Percentiles rank a stretch among this genome's conserved stretches.
These are phyloP conservation scores for Corymbia citriodora DNA, from an alignment of 441 rosid genomes.

Conservation along the genomic window DNA sequence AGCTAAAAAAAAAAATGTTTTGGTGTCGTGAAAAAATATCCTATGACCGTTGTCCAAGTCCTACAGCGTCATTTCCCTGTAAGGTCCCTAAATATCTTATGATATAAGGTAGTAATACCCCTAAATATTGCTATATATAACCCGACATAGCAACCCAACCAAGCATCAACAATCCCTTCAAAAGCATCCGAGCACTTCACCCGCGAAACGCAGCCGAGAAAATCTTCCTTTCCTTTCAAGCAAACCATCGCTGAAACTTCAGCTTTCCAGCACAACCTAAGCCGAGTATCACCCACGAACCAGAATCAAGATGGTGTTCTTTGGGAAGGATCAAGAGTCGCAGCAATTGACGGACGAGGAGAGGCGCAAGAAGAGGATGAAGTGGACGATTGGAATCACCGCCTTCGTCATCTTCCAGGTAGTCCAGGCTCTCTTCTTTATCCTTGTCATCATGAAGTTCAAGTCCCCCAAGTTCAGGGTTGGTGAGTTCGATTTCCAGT, in stretches of 20 bases:
- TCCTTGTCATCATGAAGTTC: constrained; percentile 1
- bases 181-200: neutral
- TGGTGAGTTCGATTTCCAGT: neutral
- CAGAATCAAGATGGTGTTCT: neutral
- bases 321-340: neutral
- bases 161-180: neutral
- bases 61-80: neutral
- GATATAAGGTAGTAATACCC: neutral
- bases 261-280: neutral
- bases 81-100: neutral
- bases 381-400: neutral
- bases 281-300: neutral
- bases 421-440: neutral
- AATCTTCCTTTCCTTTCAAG: neutral
- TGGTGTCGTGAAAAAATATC: neutral
- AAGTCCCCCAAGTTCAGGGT: constrained; percentile 3
- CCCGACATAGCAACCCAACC: neutral
- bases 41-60: neutral
- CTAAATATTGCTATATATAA: neutral
- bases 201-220: neutral
- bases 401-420: constrained; percentile 1
- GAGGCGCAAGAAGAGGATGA: neutral
- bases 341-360: neutral
- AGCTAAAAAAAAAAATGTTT: neutral
- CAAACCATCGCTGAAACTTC: neutral